Percentiles rank a stretch among this genome's conserved stretches.
These are phyloP conservation scores for Yamadazyma triangularis DNA, from an alignment of 1,139 yeast species.

Conservation along the genomic window DNA sequence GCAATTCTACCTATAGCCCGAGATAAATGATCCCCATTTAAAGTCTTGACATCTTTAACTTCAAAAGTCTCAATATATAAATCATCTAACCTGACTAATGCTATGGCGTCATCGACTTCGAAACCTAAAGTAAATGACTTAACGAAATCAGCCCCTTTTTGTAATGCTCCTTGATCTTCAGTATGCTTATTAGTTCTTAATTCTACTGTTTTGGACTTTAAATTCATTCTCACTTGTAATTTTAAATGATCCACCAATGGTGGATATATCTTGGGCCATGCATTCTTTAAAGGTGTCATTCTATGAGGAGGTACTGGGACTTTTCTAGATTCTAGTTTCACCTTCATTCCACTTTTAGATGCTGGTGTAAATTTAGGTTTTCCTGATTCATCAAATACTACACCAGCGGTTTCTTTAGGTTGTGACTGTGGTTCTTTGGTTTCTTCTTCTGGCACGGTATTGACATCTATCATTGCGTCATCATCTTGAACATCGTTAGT, in stretches of 20 bases:
- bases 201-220: constrained; percentile 80
- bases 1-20: constrained; percentile 99
- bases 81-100: constrained; percentile 89
- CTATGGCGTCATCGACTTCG: constrained; percentile 95
- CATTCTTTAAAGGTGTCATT: constrained; percentile 83
- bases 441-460: constrained; percentile 29
- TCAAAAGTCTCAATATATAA: constrained; percentile 95
- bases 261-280: constrained; percentile 93
- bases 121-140: constrained; percentile 94
- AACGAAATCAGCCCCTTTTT: constrained; percentile 95
- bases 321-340: constrained; percentile 80
- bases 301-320: constrained; percentile 96
- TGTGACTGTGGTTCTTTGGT: constrained; percentile 14
- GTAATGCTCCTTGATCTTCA: constrained; percentile 89
- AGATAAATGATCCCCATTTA: constrained; percentile 92
- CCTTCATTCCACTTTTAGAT: constrained; percentile 58
- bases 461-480: constrained; percentile 70
- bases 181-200: constrained; percentile 76
- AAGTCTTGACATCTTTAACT: constrained; percentile 91
- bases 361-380: constrained; percentile 86
- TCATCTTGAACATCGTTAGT: constrained; percentile 37
- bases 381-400: constrained; percentile 83
- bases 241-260: constrained; percentile 93
- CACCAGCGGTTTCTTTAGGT: constrained; percentile 41
- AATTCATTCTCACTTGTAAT: constrained; percentile 93